phyloP scores from a whole-genome alignment of 371 early-diverging fungal genomes.

The Cokeromyces recurvatus region DNA sequence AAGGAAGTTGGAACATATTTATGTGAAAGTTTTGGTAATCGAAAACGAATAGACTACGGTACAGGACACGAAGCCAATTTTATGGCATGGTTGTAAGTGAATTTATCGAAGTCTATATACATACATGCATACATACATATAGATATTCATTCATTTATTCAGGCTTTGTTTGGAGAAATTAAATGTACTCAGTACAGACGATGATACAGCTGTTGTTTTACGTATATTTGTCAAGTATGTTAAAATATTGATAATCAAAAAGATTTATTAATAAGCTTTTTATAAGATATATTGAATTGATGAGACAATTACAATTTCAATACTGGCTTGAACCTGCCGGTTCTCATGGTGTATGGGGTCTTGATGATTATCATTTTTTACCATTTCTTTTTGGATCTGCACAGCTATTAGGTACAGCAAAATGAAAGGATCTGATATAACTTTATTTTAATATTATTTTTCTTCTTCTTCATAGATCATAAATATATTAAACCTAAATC shows the following conservation, averaged over 20 bases:
- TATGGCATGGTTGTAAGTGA: conserved; percentile 79
- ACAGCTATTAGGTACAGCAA: conserved; percentile 74
- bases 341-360: conserved; percentile 98
- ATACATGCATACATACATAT: too few species aligned
- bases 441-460: not conserved
- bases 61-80: conserved; percentile 99
- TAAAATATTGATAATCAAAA: conserved; percentile 2
- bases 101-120: too few species aligned
- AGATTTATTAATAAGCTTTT: not conserved
- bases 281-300: conserved; percentile 77
- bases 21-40: conserved; percentile 90
- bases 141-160: too few species aligned
- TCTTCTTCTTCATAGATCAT: conserved; percentile 40
- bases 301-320: conserved; percentile 84
- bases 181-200: conserved; percentile 55
- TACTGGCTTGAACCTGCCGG: conserved; percentile 99
- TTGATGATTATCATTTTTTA: conserved; percentile 98
- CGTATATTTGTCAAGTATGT: conserved; percentile 81
- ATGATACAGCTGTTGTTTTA: conserved; percentile 72
- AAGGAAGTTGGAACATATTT: conserved; percentile 82
- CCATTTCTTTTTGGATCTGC: conserved; percentile 95
- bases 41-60: conserved; percentile 98
- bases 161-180: conserved; percentile 79
- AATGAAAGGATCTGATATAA: too few species aligned
- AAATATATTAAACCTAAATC: conserved; percentile 85